Base-by-base conservation (phyloP, 345 rosid genomes). In the Moricandia arvensis region DNA sequence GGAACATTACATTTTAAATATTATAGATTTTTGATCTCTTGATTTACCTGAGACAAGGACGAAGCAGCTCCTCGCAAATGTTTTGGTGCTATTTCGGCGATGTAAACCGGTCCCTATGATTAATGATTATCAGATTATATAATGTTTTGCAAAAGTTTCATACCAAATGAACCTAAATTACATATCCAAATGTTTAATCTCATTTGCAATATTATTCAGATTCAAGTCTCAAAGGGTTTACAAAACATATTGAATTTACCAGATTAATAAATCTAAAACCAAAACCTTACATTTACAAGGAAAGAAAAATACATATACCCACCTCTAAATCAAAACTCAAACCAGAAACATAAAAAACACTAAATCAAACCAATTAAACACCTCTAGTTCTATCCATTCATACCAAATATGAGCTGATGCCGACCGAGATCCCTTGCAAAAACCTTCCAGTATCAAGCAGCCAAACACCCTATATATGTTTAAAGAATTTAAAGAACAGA, bases 381-480 rank as follows among this genome's bases (percentile, higher is more conserved):
- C 9, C 13, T 34, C 53, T 47, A 47, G 18, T 47, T 43, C 13
- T 47, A 47, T 47, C 13, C 18, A 47, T 47, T 24, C 85, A 79
- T 91, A 90, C 97, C 93, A 87, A 93, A 69, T 87, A 93, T 33
- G 94, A 76, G 71, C 87, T 83, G 1, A 91, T 71, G 49, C 97
- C 98, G 69, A 91, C 77, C 11, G 92, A 90, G 60, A 79, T 79
- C 73, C 98, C 97, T 18, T 87, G 83, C 66, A 83, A 71, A n/a
- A 91, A 60, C 75, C 97, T 82, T 74, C 97, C 98, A 10, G 87
- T 11, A 64, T 93, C 85, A 8, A 91, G 90, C 83, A 75, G 79
- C 89, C 83, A 85, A 51, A 84, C 76, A 71, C 55, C 86, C 93
- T 93, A 85, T 29, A 37, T 47, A 15, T 67, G 58, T 5, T 61